Evolutionary conservation across 371 early-diverging fungal species (phyloP), one percentile per base, ranked within the genome.

Genomic region (Basidiobolus meristosporus): DNA sequence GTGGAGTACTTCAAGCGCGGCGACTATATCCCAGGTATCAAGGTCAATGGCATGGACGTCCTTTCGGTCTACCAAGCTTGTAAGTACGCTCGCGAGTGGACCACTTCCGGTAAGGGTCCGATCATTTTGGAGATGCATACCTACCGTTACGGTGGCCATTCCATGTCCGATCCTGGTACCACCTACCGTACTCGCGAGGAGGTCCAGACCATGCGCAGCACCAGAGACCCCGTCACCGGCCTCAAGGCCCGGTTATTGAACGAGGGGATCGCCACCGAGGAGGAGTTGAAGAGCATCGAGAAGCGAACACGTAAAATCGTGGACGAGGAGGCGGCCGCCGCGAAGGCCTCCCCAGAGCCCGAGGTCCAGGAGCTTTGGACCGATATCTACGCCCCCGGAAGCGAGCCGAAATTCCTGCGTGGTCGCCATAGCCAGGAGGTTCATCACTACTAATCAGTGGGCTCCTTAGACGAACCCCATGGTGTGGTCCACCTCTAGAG

Each of bases 61-160:
- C 56, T 96, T 32, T 93, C 93, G 29, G 91, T 92, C 44, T 73
- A 70, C 42, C 76, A 83, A 57, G 90, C 93, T 23, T 67, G 72
- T 56, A 62, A 65, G 40, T 82, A 68, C 48, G 89, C 90, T 41
- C 79, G 83, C 53, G 77, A 91, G 48, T 90, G 79, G 73, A 69
- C 79, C n/a, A 48, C 65, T 36, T 57, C 58, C 39, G 82, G 74
- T 48, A 82, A 90, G 49, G 98, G 98, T 14, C 99, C 99, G 21
- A 63, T 98, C 40, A 79, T 99, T 36, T 62, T 98, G 63, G 98
- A 99, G 70, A 73, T 95, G 70, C 79, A 79, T 48, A 98, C 98
- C 21, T 92, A 98, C 72, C 86, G 99, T 43, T 92, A 92, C 60
- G 97, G 98, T 63, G 97, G 97, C 40, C 99, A 99, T 82, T 97